A percentile compares a stretch with the other conserved stretches of the same genome.
phyloP scores from a whole-genome alignment of 2,329 filamentous ascomycete species.

The Chalara sp. region DNA sequence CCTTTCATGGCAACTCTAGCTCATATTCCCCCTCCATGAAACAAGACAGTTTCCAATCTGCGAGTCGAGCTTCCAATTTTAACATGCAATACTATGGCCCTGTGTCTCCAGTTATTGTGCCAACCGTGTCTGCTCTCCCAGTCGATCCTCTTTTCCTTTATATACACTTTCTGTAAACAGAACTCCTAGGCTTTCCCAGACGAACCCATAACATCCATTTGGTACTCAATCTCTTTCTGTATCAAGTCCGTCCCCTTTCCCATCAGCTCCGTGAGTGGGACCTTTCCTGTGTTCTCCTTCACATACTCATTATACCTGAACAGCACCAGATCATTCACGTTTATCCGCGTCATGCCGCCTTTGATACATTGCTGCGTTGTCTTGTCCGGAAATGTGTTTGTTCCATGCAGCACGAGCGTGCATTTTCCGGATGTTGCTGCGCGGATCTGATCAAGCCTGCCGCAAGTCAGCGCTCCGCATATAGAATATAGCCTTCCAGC shows the following conservation, averaged over 20 bases:
- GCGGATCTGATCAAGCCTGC: conserved; percentile 32
- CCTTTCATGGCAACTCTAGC: too few species aligned
- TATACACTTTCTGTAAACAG: too few species aligned
- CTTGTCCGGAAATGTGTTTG: conserved; percentile 45
- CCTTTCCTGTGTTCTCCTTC: conserved; percentile 30
- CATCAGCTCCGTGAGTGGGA: conserved; percentile 31
- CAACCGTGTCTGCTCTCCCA: too few species aligned
- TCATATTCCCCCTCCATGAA: too few species aligned
- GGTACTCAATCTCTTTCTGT: conserved; percentile 20
- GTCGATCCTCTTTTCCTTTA: too few species aligned
- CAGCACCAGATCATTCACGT: conserved; percentile 52
- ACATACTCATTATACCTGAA: conserved; percentile 41
- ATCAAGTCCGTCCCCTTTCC: conserved; percentile 36
- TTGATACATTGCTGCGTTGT: conserved; percentile 45
- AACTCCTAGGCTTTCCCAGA: conserved; percentile 15
- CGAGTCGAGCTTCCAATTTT: too few species aligned
- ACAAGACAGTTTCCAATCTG: too few species aligned
- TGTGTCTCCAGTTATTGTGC: too few species aligned
- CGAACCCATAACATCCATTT: conserved; percentile 23
- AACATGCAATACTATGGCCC: too few species aligned
- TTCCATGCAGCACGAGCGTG: conserved; percentile 46
- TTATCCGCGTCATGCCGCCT: conserved; percentile 47
- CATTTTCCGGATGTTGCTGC: conserved; percentile 33
- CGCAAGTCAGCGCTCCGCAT: conserved; percentile 15
- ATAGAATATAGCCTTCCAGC: neutral